These are phyloP conservation scores for Solanum chmielewskii DNA, from an alignment of 257 asterid genomes.

Conservation along the genomic window DNA sequence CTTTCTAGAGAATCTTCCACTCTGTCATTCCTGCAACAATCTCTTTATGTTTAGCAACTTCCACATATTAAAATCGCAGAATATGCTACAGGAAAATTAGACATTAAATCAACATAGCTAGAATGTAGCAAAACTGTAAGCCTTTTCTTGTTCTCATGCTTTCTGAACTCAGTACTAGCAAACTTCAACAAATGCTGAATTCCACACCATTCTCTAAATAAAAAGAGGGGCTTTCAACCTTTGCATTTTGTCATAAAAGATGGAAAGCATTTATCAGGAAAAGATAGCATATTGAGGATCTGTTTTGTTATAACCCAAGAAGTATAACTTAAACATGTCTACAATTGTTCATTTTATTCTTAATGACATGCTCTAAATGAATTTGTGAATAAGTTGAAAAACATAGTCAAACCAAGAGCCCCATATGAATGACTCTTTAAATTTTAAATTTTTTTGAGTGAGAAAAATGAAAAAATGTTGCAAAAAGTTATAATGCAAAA, in stretches of 20 bases:
- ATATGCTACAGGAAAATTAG: not conserved
- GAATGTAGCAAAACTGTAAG: not conserved
- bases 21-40: conserved; percentile 63
- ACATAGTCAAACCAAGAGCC: not conserved
- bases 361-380: not conserved
- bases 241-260: not conserved
- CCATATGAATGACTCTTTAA: not conserved
- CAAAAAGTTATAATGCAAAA: not conserved
- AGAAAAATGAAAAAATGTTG: not conserved
- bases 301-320: not conserved
- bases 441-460: not conserved
- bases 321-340: not conserved
- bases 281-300: not conserved
- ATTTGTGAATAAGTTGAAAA: not conserved
- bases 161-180: not conserved
- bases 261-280: not conserved
- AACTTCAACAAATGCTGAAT: not conserved
- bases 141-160: not conserved
- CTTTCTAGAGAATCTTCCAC: conserved; percentile 59
- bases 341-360: not conserved
- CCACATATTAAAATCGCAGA: not conserved
- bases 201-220: not conserved
- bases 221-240: not conserved
- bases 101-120: not conserved
- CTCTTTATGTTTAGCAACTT: conserved; percentile 1